These are phyloP conservation scores for Panaeolus cyanescens DNA, from an alignment of 768 basidiomycete genomes.

Conservation along the genomic window DNA sequence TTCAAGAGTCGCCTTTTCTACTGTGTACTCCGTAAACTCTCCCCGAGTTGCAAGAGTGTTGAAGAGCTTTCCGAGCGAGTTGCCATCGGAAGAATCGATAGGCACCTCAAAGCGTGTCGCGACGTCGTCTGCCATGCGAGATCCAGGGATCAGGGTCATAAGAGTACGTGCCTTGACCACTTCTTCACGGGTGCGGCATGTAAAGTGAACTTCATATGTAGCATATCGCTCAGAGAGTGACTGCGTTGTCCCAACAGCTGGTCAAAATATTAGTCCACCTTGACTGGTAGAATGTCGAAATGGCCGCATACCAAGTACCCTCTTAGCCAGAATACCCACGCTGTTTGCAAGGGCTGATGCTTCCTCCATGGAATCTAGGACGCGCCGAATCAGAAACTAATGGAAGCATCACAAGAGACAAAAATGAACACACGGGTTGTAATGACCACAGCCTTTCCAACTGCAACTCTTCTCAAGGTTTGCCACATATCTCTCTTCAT, in stretches of 20 bases:
- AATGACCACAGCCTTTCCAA: constrained; percentile 71
- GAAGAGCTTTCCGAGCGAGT: constrained; percentile 64
- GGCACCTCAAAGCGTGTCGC: constrained; percentile 79
- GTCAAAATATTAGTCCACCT: neutral
- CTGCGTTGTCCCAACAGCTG: constrained; percentile 69
- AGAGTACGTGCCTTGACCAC: constrained; percentile 55
- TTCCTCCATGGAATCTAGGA: constrained; percentile 80
- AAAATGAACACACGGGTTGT: constrained; percentile 59
- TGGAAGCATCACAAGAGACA: neutral
- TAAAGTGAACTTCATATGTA: constrained; percentile 78
- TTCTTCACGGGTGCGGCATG: constrained; percentile 65
- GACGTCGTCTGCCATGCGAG: constrained; percentile 70
- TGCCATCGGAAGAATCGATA: constrained; percentile 36
- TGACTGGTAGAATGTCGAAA: neutral
- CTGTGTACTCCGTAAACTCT: constrained; percentile 66
- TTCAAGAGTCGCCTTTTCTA: constrained; percentile 70
- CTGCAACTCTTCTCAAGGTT: constrained; percentile 63
- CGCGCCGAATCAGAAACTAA: neutral
- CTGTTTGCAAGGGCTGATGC: constrained; percentile 75
- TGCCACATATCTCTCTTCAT: constrained; percentile 87
- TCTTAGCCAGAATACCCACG: constrained; percentile 75
- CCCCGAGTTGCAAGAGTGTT: constrained; percentile 50
- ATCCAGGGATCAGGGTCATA: constrained; percentile 62
- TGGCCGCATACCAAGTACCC: constrained; percentile 57
- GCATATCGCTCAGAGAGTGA: constrained; percentile 67